A percentile compares a stretch with the other conserved stretches of the same genome.
Evolutionary conservation across 2,329 filamentous ascomycete species (phyloP).

Genomic region (Verticillium tricorpus): DNA sequence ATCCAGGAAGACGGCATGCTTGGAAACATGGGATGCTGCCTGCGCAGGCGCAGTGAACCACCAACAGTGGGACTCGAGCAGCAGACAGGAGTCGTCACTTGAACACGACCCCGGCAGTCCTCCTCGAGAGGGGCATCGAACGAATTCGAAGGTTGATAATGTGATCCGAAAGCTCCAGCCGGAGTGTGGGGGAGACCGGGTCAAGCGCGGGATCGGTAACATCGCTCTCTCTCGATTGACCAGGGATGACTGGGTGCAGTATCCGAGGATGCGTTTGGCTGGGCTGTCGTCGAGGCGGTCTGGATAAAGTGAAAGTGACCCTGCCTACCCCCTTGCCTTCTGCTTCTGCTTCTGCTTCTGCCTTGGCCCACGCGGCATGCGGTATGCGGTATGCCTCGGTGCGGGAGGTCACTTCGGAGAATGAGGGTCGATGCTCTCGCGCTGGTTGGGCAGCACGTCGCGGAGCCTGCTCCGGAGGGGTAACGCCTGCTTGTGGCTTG

Average conservation of each 20-base stretch:
- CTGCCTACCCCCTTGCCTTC: neutral
- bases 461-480: too few species aligned
- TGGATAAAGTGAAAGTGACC: neutral
- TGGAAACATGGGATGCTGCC: neutral
- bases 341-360: neutral
- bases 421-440: too few species aligned
- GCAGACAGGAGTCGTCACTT: neutral
- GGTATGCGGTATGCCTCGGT: too few species aligned
- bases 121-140: neutral
- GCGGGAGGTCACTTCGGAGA: too few species aligned
- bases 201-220: neutral
- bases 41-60: neutral
- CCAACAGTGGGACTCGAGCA: neutral
- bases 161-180: neutral
- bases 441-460: too few species aligned
- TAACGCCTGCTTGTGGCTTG: too few species aligned
- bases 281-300: neutral
- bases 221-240: neutral
- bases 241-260: neutral
- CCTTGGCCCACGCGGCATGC: too few species aligned
- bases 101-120: neutral
- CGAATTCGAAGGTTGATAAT: neutral
- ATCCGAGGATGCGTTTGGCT: neutral
- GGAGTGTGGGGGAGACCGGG: neutral
- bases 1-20: neutral